Evolutionary conservation across 208 protist genomes (phyloP).

Genomic region (Leptomonas seymouri): DNA sequence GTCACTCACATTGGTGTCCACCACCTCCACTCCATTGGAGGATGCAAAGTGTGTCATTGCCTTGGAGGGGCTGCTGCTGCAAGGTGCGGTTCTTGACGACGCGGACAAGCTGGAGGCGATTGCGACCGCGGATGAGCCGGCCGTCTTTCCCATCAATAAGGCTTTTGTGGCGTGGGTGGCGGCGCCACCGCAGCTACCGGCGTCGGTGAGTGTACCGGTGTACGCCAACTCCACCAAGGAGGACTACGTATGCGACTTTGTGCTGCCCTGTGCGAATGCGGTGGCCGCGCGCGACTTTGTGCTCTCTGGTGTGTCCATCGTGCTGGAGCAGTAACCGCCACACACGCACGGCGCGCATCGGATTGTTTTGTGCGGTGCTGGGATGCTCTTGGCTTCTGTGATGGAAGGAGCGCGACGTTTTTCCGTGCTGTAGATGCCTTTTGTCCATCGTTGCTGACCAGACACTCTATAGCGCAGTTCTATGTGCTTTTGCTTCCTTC

Average conservation of each 20-base stretch:
- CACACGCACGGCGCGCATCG: too few relatives aligned
- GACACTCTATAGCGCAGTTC: too few relatives aligned
- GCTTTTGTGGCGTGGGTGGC: constrained; percentile 77
- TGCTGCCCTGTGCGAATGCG: constrained; percentile 73
- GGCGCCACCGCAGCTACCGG: constrained; percentile 11
- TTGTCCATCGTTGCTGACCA: too few relatives aligned
- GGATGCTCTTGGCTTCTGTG: background rate
- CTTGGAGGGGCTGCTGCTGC: constrained; percentile 80
- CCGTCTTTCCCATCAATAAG: constrained; percentile 76
- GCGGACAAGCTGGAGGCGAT: constrained; percentile 70
- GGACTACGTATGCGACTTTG: constrained; percentile 85
- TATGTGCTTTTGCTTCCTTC: too few relatives aligned
- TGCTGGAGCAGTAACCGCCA: constrained; percentile 88
- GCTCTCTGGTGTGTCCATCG: constrained; percentile 85
- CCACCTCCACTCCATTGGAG: constrained; percentile 47
- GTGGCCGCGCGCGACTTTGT: constrained; percentile 76
- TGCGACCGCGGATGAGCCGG: constrained; percentile 82
- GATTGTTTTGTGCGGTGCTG: too few relatives aligned
- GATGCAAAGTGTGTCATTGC: constrained; percentile 54
- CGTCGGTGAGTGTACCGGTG: constrained; percentile 74
- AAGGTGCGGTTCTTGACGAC: constrained; percentile 84
- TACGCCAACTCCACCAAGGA: constrained; percentile 88
- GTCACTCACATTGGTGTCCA: constrained; percentile 67
- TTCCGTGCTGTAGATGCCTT: background rate
- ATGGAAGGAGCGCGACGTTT: background rate